These are phyloP conservation scores for Capillidium heterosporum DNA, from an alignment of 371 early-diverging fungal species.

Conservation along the genomic window DNA sequence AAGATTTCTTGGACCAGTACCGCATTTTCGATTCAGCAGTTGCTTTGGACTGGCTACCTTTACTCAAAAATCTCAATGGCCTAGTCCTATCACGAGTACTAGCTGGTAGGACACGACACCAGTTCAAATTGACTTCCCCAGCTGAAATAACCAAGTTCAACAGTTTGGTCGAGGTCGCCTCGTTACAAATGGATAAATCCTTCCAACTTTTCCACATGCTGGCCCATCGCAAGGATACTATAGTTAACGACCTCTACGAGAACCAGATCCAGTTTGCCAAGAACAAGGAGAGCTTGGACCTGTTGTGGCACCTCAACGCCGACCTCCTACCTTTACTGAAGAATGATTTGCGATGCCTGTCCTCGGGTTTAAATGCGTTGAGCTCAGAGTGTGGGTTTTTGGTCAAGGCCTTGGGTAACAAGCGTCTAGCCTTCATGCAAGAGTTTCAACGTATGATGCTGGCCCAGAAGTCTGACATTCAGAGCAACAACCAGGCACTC, in stretches of 20 bases:
- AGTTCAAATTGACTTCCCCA: background rate
- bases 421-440: background rate
- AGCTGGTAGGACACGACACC: background rate
- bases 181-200: background rate
- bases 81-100: background rate
- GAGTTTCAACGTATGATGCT: conserved; percentile 1
- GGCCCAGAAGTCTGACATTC: background rate
- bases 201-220: background rate
- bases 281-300: background rate
- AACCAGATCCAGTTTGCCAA: background rate
- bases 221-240: background rate
- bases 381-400: conserved; percentile 1
- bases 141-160: background rate
- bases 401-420: background rate
- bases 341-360: background rate
- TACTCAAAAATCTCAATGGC: background rate
- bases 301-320: background rate
- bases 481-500: background rate
- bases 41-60: background rate
- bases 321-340: background rate
- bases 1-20: conserved; percentile 1
- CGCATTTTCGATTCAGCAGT: background rate
- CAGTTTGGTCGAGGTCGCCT: background rate
- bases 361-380: background rate
- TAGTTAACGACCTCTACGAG: background rate